A percentile compares a stretch with the other conserved stretches of the same genome.
These are phyloP conservation scores for Spathaspora girioi DNA, from an alignment of 805 yeast species.

Conservation along the genomic window DNA sequence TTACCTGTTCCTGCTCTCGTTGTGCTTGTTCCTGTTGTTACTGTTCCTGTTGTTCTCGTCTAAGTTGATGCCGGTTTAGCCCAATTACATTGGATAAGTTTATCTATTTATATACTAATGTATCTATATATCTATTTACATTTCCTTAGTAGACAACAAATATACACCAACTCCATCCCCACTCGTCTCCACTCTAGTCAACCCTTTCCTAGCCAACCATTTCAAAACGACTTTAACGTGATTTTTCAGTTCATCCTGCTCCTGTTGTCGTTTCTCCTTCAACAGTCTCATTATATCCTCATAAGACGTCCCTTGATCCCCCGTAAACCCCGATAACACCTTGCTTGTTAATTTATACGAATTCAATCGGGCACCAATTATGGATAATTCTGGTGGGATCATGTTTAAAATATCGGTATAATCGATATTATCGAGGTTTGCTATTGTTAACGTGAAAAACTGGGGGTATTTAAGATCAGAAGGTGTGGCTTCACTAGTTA, in stretches of 20 bases:
- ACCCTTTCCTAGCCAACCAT: conserved; percentile 17
- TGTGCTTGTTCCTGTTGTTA: too few species aligned
- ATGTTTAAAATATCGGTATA: neutral
- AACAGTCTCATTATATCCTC: neutral
- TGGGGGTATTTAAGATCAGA: neutral
- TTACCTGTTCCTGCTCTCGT: too few species aligned
- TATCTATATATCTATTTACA: neutral
- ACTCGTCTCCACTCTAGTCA: conserved; percentile 18
- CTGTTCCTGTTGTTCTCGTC: too few species aligned
- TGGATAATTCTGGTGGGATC: neutral
- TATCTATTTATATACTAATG: neutral
- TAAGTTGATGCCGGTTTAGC: too few species aligned
- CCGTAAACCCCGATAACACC: neutral
- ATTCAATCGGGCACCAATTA: neutral
- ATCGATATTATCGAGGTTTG: neutral
- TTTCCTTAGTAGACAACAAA: conserved; percentile 9
- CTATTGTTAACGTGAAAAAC: neutral
- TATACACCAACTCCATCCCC: conserved; percentile 13
- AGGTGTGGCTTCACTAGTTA: neutral
- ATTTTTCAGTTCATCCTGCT: neutral
- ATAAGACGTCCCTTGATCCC: neutral
- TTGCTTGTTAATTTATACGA: neutral
- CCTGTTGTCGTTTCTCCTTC: neutral
- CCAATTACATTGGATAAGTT: too few species aligned
- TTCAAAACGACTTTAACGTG: conserved; percentile 13